Conservation (phyloP, 208 protist species). For the Leishmania tarentolae region DNA sequence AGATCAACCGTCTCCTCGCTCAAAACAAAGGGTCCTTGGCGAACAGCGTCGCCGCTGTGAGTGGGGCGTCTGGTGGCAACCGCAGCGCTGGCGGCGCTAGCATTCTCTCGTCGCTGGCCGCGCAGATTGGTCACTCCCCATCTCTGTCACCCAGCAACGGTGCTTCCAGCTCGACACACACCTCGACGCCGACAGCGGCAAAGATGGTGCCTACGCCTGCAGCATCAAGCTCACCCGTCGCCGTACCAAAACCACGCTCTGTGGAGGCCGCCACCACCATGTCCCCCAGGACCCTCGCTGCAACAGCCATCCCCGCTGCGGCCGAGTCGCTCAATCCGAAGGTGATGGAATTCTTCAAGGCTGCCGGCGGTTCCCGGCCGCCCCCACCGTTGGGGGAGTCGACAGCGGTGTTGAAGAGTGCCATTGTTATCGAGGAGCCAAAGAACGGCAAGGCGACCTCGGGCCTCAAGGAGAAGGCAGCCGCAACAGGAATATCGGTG, state of each 20-base stretch:
- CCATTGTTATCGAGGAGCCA: constrained; percentile 12
- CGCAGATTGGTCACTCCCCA: constrained; percentile 9
- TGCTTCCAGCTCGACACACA: neutral
- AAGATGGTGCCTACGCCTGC: neutral
- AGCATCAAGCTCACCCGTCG: constrained; percentile 3
- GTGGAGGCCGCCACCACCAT: constrained; percentile 1
- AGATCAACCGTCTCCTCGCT: constrained; percentile 36
- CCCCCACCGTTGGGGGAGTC: constrained; percentile 15
- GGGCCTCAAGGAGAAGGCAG: constrained; percentile 4
- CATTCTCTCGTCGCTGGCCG: constrained; percentile 23
- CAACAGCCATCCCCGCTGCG: constrained; percentile 10
- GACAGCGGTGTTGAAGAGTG: constrained; percentile 15
- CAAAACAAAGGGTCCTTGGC: constrained; percentile 27
- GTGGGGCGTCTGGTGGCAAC: neutral
- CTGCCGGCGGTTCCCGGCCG: constrained; percentile 9
- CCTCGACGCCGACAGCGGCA: constrained; percentile 4
- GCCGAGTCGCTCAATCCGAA: constrained; percentile 44
- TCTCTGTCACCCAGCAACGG: constrained; percentile 26
- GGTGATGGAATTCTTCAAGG: constrained; percentile 46
- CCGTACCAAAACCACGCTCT: constrained; percentile 29
- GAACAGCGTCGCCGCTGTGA: constrained; percentile 1
- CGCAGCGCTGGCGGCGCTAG: constrained; percentile 11
- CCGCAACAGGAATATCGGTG: neutral
- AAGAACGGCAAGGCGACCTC: neutral
- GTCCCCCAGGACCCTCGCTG: neutral